A percentile compares a stretch with the other conserved stretches of the same genome.
Conservation (phyloP, 768 basidiomycete species). For the Brasilioporus rufonigricans region DNA sequence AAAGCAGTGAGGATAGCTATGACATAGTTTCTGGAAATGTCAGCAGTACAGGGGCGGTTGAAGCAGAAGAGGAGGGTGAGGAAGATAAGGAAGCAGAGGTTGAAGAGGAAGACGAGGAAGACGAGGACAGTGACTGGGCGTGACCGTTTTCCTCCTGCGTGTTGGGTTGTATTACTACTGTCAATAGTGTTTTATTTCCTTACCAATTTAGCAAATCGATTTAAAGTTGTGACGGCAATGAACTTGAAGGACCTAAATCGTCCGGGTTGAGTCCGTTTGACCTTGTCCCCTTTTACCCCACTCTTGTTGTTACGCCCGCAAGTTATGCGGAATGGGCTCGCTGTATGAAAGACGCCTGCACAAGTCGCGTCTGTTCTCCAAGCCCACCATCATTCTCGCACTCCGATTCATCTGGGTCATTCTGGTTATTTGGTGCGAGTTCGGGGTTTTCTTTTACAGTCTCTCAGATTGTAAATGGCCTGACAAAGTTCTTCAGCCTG, state of each 20-base stretch:
- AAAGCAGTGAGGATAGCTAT: constrained; percentile 65
- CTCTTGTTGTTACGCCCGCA: background rate
- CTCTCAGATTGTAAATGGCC: constrained; percentile 64
- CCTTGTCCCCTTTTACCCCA: background rate
- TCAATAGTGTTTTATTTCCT: too few species aligned
- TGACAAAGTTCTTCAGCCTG: constrained; percentile 29
- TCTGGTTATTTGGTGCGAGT: constrained; percentile 63
- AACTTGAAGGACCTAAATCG: background rate
- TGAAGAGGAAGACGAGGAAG: constrained; percentile 23
- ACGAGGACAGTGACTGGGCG: constrained; percentile 58
- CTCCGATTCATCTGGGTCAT: constrained; percentile 54
- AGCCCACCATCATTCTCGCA: constrained; percentile 37
- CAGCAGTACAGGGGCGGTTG: constrained; percentile 37
- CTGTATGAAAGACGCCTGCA: constrained; percentile 28
- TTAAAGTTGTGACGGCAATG: constrained; percentile 8
- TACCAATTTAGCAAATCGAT: constrained; percentile 13
- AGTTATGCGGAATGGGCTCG: constrained; percentile 30
- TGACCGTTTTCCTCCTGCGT: constrained; percentile 27
- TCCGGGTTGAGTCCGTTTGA: background rate
- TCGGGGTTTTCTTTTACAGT: constrained; percentile 57
- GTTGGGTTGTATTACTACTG: too few species aligned
- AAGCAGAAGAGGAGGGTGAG: constrained; percentile 34
- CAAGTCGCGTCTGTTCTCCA: constrained; percentile 27
- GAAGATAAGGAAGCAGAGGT: constrained; percentile 33
- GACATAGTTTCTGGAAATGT: constrained; percentile 60